A percentile compares a stretch with the other conserved stretches of the same genome.
Evolutionary conservation across 495 filamentous ascomycete genomes (phyloP).

Genomic region (Aspergillus olivimuriae): DNA sequence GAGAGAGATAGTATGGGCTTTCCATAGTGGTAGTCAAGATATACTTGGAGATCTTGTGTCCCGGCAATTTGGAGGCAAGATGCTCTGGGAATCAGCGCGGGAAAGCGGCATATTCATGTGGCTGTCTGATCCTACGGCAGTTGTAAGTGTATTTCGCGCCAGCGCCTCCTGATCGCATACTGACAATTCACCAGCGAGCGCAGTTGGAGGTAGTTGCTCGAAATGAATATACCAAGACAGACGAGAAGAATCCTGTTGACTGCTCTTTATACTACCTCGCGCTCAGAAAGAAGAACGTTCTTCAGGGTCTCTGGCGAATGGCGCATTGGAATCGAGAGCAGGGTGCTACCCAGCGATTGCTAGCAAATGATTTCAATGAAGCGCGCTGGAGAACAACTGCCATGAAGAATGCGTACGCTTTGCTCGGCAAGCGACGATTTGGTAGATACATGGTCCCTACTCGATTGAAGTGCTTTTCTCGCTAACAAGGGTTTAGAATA

Average conservation of each 20-base stretch:
- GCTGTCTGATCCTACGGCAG: conserved; percentile 67
- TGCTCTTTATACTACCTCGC: conserved; percentile 91
- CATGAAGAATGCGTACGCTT: conserved; percentile 94
- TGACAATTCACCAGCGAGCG: conserved; percentile 46
- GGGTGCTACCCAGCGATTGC: conserved; percentile 61
- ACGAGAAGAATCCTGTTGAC: conserved; percentile 87
- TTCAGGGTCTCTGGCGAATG: conserved; percentile 94
- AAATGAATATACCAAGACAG: conserved; percentile 85
- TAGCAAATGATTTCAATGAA: conserved; percentile 84
- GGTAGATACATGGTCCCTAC: conserved; percentile 40
- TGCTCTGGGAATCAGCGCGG: conserved; percentile 78
- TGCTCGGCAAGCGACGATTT: conserved; percentile 86
- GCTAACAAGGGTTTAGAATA: conserved; percentile 56
- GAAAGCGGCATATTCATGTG: conserved; percentile 95
- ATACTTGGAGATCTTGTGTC: conserved; percentile 86
- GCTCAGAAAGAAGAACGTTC: conserved; percentile 81
- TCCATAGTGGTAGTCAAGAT: conserved; percentile 86
- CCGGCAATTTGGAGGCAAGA: conserved; percentile 64
- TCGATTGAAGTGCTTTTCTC: background rate
- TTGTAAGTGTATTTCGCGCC: conserved; percentile 50
- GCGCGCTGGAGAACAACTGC: conserved; percentile 84
- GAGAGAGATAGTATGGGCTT: conserved; percentile 94
- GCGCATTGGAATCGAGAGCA: conserved; percentile 88
- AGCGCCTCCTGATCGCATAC: background rate
- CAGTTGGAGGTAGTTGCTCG: conserved; percentile 88